These are phyloP conservation scores for Diospyros lotus DNA, from an alignment of 148 eudicot genomes.

Conservation along the genomic window DNA sequence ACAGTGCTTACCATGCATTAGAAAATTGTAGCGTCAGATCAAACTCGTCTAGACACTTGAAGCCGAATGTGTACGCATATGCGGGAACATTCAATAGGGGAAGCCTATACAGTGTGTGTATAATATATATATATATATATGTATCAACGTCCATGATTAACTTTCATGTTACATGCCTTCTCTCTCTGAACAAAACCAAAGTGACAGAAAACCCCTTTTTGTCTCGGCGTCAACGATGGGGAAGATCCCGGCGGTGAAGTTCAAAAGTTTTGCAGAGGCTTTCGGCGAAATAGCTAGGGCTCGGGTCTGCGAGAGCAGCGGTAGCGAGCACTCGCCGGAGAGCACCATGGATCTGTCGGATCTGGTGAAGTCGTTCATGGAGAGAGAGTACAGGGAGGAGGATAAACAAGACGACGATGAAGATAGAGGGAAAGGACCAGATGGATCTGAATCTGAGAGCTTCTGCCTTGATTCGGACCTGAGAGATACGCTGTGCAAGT, in stretches of 20 bases:
- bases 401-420: constrained; percentile 13
- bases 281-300: constrained; percentile 42
- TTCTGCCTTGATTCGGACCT: constrained; percentile 15
- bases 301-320: constrained; percentile 49
- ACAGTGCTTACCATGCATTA: not conserved
- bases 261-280: constrained; percentile 61
- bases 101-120: not conserved
- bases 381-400: constrained; percentile 18
- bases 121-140: not conserved
- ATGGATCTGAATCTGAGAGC: constrained; percentile 7
- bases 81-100: constrained; percentile 16
- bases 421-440: not conserved
- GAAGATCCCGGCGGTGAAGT: constrained; percentile 29
- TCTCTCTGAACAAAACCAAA: too few relatives aligned
- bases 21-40: not conserved
- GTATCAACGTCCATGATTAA: not conserved
- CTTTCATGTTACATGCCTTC: too few relatives aligned
- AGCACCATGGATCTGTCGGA: constrained; percentile 45
- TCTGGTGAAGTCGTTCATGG: constrained; percentile 67
- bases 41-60: not conserved
- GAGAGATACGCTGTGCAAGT: constrained; percentile 30
- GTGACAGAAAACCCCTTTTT: too few relatives aligned
- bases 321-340: constrained; percentile 55
- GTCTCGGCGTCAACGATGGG: constrained; percentile 19
- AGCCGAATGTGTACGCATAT: not conserved